Base-by-base conservation (phyloP, 805 yeast species). In the Pachysolen tannophilus region DNA sequence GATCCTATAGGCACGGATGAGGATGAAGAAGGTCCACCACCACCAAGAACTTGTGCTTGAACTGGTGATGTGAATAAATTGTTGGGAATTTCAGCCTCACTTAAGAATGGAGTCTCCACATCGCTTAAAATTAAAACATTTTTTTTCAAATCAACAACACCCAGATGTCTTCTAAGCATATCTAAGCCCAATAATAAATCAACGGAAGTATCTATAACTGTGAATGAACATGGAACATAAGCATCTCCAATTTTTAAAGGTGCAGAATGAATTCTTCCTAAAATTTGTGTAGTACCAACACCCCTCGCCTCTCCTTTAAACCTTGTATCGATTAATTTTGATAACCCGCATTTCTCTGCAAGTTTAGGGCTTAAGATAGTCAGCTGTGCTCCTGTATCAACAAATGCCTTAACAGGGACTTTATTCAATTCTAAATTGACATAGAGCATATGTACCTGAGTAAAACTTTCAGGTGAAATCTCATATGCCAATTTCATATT, bases 301-400 rank as follows among this genome's bases (percentile, higher is more conserved):
- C 98, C 99, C 36, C 75, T 64, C 2, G 95, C 97, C 49, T 76
- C 76, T 16, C 96, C 95, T 29, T 65, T 65, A 53, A 78, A 86
- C 41, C 96, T 65, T 41, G 61, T 75, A 53, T 92, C 99, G 5
- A 92, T 75, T 37, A 87, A 60, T 44, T 81, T 75, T 18, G 75
- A 59, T 18, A 92, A 60, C 2, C 82, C 82, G 40, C 88, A 74
- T 32, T 65, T 61, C 42, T 81, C 82, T 0, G 95, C 95, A 43
- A 88, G 64, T 28, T 65, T 61, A 2, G 94, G 82, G 21, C 87
- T 77, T 50, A 92, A 75, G 27, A 92, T 79, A 0, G 98, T 87
- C 20, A 75, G 65, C 55, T 87, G 96, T 0, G 99, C 97, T 2
- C 99, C 98, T 0, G 97, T 77, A 54, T 92, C 99, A 5, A 92